phyloP scores from a whole-genome alignment of 2,329 filamentous ascomycete species.

The Xylariaceae sp. region DNA sequence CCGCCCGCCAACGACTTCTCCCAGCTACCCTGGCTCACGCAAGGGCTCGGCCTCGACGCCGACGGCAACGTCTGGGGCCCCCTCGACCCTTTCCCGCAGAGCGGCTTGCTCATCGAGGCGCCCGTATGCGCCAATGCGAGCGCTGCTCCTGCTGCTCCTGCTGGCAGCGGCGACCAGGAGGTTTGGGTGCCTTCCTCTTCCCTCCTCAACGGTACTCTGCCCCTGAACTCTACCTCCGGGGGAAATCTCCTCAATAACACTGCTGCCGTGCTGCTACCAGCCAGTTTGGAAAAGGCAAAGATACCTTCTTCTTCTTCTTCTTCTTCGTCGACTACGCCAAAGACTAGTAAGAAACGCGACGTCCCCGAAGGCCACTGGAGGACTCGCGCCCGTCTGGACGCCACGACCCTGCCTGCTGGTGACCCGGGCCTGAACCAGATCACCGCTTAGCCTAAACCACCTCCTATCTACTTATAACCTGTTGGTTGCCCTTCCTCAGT shows the following conservation, averaged over 20 bases:
- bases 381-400: constrained; percentile 13
- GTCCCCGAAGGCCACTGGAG: constrained; percentile 14
- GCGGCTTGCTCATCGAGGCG: constrained; percentile 29
- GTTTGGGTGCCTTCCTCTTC: constrained; percentile 2
- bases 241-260: too few relatives aligned
- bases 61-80: constrained; percentile 34
- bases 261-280: too few relatives aligned
- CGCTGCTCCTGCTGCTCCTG: too few relatives aligned
- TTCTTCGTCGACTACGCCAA: too few relatives aligned
- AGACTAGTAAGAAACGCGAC: constrained; percentile 9
- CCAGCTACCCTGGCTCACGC: constrained; percentile 32
- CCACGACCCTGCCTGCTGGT: constrained; percentile 13
- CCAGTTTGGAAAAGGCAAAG: too few relatives aligned
- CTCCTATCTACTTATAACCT: too few relatives aligned
- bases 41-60: constrained; percentile 32
- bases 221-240: constrained; percentile 15
- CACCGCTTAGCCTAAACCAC: constrained; percentile 9
- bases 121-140: constrained; percentile 20
- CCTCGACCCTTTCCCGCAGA: constrained; percentile 35
- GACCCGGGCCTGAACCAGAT: constrained; percentile 13
- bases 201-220: constrained; percentile 17
- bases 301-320: too few relatives aligned
- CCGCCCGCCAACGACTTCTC: constrained; percentile 33
- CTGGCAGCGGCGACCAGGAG: too few relatives aligned
- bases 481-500: too few relatives aligned